Evolutionary conservation across 371 early-diverging fungal species (phyloP).

Genomic region (Apophysomyces sp.): DNA sequence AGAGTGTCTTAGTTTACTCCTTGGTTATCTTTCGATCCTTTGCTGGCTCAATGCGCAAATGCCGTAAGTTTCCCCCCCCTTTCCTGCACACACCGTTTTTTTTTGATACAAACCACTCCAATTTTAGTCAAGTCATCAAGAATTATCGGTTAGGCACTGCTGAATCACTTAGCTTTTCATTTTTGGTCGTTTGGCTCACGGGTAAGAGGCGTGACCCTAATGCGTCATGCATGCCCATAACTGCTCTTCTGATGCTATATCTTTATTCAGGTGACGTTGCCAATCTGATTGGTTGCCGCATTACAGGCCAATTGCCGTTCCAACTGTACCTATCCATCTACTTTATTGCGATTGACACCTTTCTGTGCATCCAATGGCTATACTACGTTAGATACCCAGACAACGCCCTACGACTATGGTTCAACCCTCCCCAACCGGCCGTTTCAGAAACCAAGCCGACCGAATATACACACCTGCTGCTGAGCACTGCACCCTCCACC

Average conservation of each 20-base stretch:
- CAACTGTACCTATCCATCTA: constrained; percentile 56
- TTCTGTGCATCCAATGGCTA: constrained; percentile 44
- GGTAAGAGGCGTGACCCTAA: constrained; percentile 31
- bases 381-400: constrained; percentile 42
- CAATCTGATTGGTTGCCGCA: constrained; percentile 68
- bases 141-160: constrained; percentile 57
- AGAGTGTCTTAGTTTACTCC: constrained; percentile 36
- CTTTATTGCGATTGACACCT: constrained; percentile 39
- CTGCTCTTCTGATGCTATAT: constrained; percentile 2
- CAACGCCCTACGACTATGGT: constrained; percentile 32
- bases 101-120: background rate
- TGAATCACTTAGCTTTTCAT: constrained; percentile 57
- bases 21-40: constrained; percentile 67
- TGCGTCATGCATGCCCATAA: background rate
- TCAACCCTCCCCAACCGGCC: constrained; percentile 16
- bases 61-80: constrained; percentile 55
- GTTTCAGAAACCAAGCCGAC: background rate
- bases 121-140: constrained; percentile 57
- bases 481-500: background rate
- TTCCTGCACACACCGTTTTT: background rate
- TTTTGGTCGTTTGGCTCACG: constrained; percentile 62
- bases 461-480: background rate
- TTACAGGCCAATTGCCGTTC: constrained; percentile 70
- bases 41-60: constrained; percentile 81
- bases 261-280: constrained; percentile 60